Evolutionary conservation across 345 rosid genomes (phyloP).

Genomic region (Gossypium sturtianum): DNA sequence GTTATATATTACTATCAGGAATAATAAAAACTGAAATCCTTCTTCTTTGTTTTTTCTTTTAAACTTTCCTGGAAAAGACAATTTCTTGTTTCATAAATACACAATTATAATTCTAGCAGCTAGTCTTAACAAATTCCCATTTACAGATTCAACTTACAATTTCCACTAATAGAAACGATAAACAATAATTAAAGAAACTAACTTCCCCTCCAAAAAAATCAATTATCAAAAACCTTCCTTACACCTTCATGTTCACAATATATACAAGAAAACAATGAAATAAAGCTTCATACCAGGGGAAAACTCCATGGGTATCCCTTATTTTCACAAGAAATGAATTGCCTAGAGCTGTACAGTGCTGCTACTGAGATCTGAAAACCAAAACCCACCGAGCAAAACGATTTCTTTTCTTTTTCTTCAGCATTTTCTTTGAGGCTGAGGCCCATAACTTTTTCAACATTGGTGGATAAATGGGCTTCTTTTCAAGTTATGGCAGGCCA

Average conservation of each 20-base stretch:
- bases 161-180: neutral
- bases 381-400: neutral
- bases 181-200: no score
- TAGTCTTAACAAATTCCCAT: neutral
- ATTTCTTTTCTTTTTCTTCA: neutral
- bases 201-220: no score
- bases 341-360: no score
- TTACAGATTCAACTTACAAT: neutral
- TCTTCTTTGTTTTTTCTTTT: neutral
- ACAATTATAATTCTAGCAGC: neutral
- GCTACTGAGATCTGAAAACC: neutral
- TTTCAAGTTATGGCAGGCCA: neutral
- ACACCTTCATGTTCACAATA: neutral
- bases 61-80: neutral
- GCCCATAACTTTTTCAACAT: neutral
- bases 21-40: neutral
- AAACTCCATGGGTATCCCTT: slow-evolving; percentile 3
- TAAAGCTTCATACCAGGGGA: slow-evolving; percentile 1
- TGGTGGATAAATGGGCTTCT: neutral
- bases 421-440: neutral
- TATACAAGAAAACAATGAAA: neutral
- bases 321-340: neutral
- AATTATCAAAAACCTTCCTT: neutral
- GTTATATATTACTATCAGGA: neutral
- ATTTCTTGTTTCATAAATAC: neutral